Base-by-base conservation (phyloP, 306 rosid genomes). In the Quercus berberidifolia region DNA sequence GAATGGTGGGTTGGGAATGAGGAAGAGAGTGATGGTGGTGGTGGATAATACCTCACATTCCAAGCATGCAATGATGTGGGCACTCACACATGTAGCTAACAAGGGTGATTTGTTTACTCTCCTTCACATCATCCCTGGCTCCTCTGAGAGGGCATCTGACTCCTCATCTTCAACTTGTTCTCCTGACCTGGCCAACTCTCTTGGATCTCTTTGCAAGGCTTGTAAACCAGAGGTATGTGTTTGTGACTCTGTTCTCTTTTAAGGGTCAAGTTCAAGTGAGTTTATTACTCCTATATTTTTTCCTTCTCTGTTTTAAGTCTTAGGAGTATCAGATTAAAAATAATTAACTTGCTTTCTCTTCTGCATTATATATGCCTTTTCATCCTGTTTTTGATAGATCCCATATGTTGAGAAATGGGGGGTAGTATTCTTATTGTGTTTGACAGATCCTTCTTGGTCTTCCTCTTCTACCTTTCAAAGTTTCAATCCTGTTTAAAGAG, bases 51-150 rank as follows among this genome's bases (percentile, higher is more conserved):
- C 93, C 49, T 80, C 92, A 19, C 90, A 91, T 73, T 91, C 99
- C 52, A 93, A 86, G 73, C 96, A 91, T 85, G 99, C 99, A 46
- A 87, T 93, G 88, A 79, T 91, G 86, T 95, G 99, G 99, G 98
- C 99, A 11, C 96, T 95, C 71, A 90, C 94, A 3, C 94, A 95
- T 85, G 85, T 90, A 0, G 97, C 85, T 28, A 88, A 89, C 59
- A 91, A 87, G 96, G 91, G 89, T 76, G 99, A 95, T 86, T 78
- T 93, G 77, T 85, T 95, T 20, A 90, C 99, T 71, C 94, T 95
- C 5, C 99, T 95, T 81, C 94, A 86, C 43, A 73, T 95, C 56
- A 75, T 92, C 43, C 88, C 93, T 82, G 8, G 64, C 77, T 84
- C 86, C 25, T 70, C 90, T 74, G 81, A 78, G 0, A 64, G 56